These are phyloP conservation scores for Patellaria atrata DNA, from an alignment of 495 filamentous ascomycete species.

Conservation along the genomic window DNA sequence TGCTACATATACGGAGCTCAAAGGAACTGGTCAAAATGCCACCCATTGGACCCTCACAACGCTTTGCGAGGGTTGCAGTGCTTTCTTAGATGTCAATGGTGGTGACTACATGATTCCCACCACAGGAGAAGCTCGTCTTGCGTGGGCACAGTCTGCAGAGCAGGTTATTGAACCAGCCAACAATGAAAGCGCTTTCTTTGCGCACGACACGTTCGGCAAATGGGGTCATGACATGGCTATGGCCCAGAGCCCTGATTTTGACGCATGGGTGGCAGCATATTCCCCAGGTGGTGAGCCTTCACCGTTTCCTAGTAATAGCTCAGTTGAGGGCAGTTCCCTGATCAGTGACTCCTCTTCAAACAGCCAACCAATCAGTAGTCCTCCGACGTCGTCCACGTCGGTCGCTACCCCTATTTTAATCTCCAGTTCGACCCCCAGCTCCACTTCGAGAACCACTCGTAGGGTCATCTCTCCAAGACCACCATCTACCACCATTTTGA, in stretches of 20 bases:
- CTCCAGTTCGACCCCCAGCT: no score
- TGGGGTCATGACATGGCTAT: constrained; percentile 11
- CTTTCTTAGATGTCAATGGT: constrained; percentile 11
- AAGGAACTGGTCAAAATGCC: constrained; percentile 14
- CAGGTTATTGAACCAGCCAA: constrained; percentile 12
- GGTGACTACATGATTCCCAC: no score
- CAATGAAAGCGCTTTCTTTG: constrained; percentile 14
- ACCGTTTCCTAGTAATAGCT: no score
- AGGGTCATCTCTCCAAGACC: no score
- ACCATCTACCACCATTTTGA: no score
- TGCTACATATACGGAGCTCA: constrained; percentile 14
- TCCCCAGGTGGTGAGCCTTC: constrained; percentile 5
- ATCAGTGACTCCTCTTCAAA: no score
- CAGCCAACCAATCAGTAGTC: constrained; percentile 1
- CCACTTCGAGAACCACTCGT: no score
- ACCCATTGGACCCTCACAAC: constrained; percentile 19
- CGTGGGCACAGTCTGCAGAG: constrained; percentile 8
- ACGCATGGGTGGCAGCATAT: constrained; percentile 9
- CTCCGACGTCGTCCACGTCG: background rate
- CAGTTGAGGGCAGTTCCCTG: no score
- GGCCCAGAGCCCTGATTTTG: constrained; percentile 10
- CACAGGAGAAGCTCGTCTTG: constrained; percentile 3
- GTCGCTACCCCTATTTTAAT: constrained; percentile 11
- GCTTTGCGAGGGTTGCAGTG: constrained; percentile 14
- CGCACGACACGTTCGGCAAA: constrained; percentile 12